Evolutionary conservation across 768 basidiomycete genomes (phyloP).

Genomic region (Tulasnella sp.): DNA sequence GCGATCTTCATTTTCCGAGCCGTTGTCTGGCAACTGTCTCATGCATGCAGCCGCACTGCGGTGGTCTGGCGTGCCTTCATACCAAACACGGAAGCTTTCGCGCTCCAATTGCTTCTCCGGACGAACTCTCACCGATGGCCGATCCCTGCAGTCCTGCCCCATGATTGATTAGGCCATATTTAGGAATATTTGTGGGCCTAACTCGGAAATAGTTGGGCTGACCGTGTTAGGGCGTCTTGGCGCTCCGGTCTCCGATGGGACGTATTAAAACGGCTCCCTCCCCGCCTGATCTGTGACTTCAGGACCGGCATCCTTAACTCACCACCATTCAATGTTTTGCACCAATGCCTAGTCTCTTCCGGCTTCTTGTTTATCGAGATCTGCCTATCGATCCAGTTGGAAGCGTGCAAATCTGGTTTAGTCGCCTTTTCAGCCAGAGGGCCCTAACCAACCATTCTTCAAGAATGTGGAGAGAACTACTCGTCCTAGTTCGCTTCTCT

Average conservation of each 20-base stretch:
- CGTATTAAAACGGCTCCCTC: too few relatives aligned
- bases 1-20: neutral
- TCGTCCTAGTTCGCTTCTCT: neutral
- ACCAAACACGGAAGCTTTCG: neutral
- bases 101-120: neutral
- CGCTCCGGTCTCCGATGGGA: neutral
- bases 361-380: too few relatives aligned
- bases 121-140: neutral
- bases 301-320: too few relatives aligned
- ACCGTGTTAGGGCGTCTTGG: neutral
- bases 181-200: neutral
- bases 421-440: neutral
- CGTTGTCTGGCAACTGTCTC: neutral
- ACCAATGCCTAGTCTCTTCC: too few relatives aligned
- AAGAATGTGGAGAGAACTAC: neutral
- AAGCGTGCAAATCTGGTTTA: neutral
- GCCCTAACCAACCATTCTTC: neutral
- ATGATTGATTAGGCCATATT: neutral
- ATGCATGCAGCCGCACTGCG: neutral
- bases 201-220: neutral
- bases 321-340: too few relatives aligned
- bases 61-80: neutral
- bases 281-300: too few relatives aligned
- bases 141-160: neutral
- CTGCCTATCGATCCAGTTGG: neutral